Base-by-base conservation (phyloP, 495 filamentous ascomycete species). In the Apodospora peruviana region DNA sequence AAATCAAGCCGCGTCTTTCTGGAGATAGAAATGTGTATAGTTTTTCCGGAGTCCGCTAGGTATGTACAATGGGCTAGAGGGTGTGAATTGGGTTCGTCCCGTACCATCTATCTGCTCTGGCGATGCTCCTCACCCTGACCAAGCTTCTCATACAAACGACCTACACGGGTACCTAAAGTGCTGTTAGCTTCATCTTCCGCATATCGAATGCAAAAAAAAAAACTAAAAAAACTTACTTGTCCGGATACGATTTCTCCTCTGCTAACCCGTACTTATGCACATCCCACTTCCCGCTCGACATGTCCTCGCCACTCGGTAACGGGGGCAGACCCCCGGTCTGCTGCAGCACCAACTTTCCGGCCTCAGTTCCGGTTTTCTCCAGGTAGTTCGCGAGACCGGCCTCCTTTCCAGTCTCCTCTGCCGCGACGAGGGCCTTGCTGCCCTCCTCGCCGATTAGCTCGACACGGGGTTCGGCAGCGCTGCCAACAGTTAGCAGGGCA, bases 371-470 rank as follows among this genome's bases (percentile, higher is more conserved):
- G 45, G 64, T 69, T 63, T 86, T 85, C 73, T 88, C 78, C 29
- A 91, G 84, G 44, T 82, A 83, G 22, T 77, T 78, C 14, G 86
- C 80, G 32, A 94, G 61, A 0, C 88, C 83, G 17, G 43, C 50
- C 80, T 74, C 47, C 55, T 83, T 74, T 23, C 86, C 90, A 55
- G 90, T 76, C 64, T 91, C 75, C 73, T 86, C 82, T n/a, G 86
- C 82, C n/a, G 77, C 78, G 10, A 90, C 80, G 43, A 98, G 72
- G 62, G 88, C 83, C 73, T 91, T 87, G 55, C 67, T 67, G 12
- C 93, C 93, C 10, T 81, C 88, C 55, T 95, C 85, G 44, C 93
- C 94, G 57, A 94, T 77, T 60, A 90, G 76, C 53, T 90, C 85
- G 42, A 90, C 85, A 61, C 86, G 90, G 3, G 93, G 90, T 5